Percentiles rank a stretch among this genome's conserved stretches.
phyloP scores from a whole-genome alignment of 257 asterid genomes.

The Nicotiana benthamiana region DNA sequence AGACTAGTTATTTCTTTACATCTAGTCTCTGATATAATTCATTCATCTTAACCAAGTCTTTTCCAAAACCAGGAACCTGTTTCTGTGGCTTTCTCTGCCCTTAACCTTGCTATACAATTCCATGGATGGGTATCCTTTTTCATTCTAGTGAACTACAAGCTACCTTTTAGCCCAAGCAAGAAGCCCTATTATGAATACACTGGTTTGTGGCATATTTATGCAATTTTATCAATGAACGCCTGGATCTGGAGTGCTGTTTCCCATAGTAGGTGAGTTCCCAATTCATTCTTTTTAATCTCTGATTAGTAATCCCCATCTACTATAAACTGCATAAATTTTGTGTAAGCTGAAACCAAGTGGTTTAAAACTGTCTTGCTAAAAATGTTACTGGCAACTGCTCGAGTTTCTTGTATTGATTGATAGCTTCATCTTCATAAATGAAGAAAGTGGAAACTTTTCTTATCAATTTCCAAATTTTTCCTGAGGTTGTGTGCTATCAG shows the following conservation, averaged over 20 bases:
- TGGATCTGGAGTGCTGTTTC: constrained; percentile 90
- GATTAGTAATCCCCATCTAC: background rate
- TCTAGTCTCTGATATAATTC: background rate
- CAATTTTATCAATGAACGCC: constrained; percentile 62
- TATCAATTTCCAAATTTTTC: background rate
- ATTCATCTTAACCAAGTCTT: background rate
- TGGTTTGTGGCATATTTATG: constrained; percentile 77
- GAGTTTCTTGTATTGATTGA: background rate
- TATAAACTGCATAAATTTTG: background rate
- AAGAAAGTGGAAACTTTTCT: background rate
- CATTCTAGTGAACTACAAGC: constrained; percentile 71
- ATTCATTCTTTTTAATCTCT: background rate
- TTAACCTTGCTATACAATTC: constrained; percentile 81
- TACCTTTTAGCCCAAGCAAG: constrained; percentile 55
- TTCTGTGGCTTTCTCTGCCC: constrained; percentile 77
- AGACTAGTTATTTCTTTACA: background rate
- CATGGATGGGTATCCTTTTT: constrained; percentile 92
- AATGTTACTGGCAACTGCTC: background rate
- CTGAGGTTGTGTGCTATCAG: background rate
- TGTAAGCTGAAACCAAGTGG: background rate
- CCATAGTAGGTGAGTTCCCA: constrained; percentile 57
- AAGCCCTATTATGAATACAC: constrained; percentile 72
- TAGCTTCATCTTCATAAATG: background rate
- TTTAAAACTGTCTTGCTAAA: background rate
- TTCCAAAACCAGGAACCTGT: constrained; percentile 65